Percentiles rank a stretch among this genome's conserved stretches.
phyloP scores from a whole-genome alignment of 495 filamentous ascomycete genomes.

The Penicillium manginii region DNA sequence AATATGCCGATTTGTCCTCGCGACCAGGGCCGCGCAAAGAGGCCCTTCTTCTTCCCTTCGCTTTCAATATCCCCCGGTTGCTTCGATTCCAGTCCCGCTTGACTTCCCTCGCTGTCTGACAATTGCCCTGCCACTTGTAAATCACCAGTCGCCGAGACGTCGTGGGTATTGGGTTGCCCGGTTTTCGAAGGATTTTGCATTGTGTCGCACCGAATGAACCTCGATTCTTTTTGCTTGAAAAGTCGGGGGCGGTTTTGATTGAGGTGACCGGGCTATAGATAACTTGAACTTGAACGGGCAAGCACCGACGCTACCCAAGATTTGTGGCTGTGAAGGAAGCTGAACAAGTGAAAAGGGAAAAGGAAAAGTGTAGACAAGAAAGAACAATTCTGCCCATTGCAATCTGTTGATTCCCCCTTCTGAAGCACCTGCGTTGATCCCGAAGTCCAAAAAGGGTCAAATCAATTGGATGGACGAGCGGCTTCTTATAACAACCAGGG shows the following conservation, averaged over 20 bases:
- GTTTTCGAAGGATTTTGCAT: constrained; percentile 1
- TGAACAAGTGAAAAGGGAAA: neutral
- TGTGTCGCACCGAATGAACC: neutral
- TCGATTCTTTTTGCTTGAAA: neutral
- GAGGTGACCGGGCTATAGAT: neutral
- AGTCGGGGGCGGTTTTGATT: neutral
- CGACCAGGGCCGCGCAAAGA: constrained; percentile 23
- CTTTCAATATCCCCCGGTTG: neutral
- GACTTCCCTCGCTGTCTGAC: constrained; percentile 4
- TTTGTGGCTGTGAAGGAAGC: constrained; percentile 1
- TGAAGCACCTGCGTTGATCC: neutral
- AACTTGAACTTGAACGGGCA: neutral
- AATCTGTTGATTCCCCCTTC: neutral
- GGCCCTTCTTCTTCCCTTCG: constrained; percentile 9
- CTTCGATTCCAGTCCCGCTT: constrained; percentile 1
- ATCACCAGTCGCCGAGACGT: neutral
- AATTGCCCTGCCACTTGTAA: constrained; percentile 4
- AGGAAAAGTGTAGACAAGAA: neutral
- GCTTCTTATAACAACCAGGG: neutral
- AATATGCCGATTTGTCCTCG: constrained; percentile 15
- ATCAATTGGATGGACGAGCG: neutral
- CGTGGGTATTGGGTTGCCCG: neutral
- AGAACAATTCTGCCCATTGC: neutral
- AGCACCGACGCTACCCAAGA: neutral
- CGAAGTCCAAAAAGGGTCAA: neutral